phyloP scores from a whole-genome alignment of 257 asterid species.

The Nicotiana tabacum region DNA sequence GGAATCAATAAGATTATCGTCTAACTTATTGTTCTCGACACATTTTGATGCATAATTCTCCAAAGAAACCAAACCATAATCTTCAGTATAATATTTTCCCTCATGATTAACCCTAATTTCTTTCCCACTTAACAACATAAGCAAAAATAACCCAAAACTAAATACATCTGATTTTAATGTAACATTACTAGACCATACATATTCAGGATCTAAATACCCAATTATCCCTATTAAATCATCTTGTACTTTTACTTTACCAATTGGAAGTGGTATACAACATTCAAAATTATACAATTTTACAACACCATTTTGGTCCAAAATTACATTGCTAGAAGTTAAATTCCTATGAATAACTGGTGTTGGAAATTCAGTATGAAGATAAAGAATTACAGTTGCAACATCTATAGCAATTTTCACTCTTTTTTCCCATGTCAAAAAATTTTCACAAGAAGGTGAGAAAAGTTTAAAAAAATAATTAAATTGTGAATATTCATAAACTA shows the following conservation, averaged over 20 bases:
- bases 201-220: conserved; percentile 7
- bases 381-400: conserved; percentile 11
- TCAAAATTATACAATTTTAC: conserved; percentile 17
- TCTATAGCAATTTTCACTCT: conserved; percentile 12
- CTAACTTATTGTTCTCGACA: neutral
- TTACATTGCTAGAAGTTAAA: neutral
- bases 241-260: conserved; percentile 6
- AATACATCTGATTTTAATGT: conserved; percentile 8
- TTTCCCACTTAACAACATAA: neutral
- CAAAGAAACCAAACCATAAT: neutral
- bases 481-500: neutral
- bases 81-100: neutral
- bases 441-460: neutral
- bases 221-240: neutral
- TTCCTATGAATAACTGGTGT: conserved; percentile 13
- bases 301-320: conserved; percentile 14
- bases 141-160: neutral
- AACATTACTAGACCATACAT: neutral
- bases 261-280: conserved; percentile 7
- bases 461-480: neutral
- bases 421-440: conserved; percentile 3
- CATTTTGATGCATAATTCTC: neutral
- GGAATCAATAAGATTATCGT: neutral
- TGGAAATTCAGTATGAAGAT: conserved; percentile 13
- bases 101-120: neutral